These are phyloP conservation scores for Aureobasidium sp. DNA, from an alignment of 2,329 filamentous ascomycete genomes.

Conservation along the genomic window DNA sequence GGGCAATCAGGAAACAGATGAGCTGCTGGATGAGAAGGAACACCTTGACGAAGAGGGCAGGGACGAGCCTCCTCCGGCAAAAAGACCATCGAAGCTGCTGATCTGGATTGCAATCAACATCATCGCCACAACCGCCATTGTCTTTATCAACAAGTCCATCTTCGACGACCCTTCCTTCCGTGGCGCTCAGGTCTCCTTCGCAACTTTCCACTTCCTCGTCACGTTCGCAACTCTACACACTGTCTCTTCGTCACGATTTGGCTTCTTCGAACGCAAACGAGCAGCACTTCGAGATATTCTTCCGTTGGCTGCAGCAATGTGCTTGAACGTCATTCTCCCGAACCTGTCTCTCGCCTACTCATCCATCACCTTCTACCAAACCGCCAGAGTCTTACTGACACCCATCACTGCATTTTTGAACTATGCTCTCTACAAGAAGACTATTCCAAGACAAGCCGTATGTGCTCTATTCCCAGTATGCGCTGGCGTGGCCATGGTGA, in stretches of 20 bases:
- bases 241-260: constrained; percentile 64
- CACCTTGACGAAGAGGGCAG: constrained; percentile 8
- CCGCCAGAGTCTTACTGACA: constrained; percentile 72
- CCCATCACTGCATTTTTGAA: constrained; percentile 73
- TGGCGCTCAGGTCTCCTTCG: constrained; percentile 56
- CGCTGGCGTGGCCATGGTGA: constrained; percentile 70
- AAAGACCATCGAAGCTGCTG: constrained; percentile 5
- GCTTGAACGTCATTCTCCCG: constrained; percentile 73
- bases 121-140: constrained; percentile 23
- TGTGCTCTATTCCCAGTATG: constrained; percentile 67
- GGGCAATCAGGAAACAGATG: neutral
- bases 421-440: constrained; percentile 64
- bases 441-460: constrained; percentile 61
- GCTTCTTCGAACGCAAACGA: constrained; percentile 65
- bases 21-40: neutral
- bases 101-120: constrained; percentile 24
- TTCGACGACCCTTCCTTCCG: constrained; percentile 23
- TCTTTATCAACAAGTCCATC: constrained; percentile 25
- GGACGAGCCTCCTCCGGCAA: neutral
- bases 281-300: constrained; percentile 64
- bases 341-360: constrained; percentile 75
- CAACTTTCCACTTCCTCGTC: constrained; percentile 73
- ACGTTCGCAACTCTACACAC: constrained; percentile 70
- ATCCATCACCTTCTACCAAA: constrained; percentile 75
- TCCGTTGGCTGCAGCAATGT: constrained; percentile 73